phyloP scores from a whole-genome alignment of 352 stramenopile species.

The Plasmopara muralis region DNA sequence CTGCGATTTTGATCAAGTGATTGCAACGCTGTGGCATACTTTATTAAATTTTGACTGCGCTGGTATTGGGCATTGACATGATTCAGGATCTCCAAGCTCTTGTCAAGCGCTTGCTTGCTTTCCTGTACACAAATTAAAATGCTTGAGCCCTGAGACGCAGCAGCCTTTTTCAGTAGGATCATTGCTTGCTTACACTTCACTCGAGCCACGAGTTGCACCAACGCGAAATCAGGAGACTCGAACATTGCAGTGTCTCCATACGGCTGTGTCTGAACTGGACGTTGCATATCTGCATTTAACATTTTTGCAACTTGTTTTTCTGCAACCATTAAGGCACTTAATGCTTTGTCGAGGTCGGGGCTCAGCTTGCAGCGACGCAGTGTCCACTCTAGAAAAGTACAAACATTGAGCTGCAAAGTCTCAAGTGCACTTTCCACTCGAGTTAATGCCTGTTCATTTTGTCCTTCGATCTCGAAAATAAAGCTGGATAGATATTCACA shows the following conservation, averaged over 20 bases:
- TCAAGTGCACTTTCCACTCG: conserved; percentile 19
- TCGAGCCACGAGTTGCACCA: conserved; percentile 24
- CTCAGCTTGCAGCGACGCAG: conserved; percentile 21
- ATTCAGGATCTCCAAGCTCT: conserved; percentile 12
- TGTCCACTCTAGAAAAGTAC: conserved; percentile 30
- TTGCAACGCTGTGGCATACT: conserved; percentile 10
- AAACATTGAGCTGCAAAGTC: conserved; percentile 19
- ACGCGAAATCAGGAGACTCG: conserved; percentile 12
- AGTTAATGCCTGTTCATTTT: conserved; percentile 12
- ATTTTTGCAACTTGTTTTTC: conserved; percentile 18
- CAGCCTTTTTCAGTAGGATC: conserved; percentile 17
- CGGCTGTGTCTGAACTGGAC: conserved; percentile 4
- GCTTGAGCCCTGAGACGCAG: not conserved
- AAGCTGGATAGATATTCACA: conserved; percentile 23
- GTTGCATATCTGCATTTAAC: conserved; percentile 2
- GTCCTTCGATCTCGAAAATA: conserved; percentile 39
- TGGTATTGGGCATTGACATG: conserved; percentile 14
- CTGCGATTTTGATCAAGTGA: conserved; percentile 4
- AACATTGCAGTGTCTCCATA: not conserved
- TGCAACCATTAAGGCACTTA: conserved; percentile 13
- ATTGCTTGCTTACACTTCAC: conserved; percentile 30
- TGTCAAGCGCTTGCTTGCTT: conserved; percentile 16
- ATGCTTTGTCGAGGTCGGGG: conserved; percentile 7
- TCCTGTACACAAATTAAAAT: conserved; percentile 10
- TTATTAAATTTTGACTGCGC: conserved; percentile 15